Evolutionary conservation across 257 asterid species (phyloP).

Genomic region (Solanum paucissectum): DNA sequence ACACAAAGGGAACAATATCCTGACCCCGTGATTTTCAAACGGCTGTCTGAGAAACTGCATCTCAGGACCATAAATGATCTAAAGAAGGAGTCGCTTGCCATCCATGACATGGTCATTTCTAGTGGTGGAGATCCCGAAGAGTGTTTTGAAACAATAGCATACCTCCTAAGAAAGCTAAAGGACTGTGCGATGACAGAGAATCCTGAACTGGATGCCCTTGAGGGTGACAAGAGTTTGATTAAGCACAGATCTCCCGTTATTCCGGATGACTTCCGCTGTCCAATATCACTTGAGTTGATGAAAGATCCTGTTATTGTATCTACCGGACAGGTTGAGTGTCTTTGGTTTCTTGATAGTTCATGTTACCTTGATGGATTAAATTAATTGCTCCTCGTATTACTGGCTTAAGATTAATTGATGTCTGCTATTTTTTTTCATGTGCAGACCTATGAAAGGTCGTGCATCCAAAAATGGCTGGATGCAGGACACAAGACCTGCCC

Average conservation of each 20-base stretch:
- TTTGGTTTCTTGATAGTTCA: neutral
- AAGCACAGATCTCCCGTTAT: slow-evolving; percentile 84
- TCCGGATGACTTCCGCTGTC: slow-evolving; percentile 96
- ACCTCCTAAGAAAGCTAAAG: slow-evolving; percentile 64
- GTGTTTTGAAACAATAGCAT: slow-evolving; percentile 63
- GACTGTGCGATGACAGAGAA: slow-evolving; percentile 47
- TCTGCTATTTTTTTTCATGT: slow-evolving; percentile 1
- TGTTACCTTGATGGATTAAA: neutral
- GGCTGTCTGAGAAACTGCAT: slow-evolving; percentile 84
- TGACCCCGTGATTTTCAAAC: slow-evolving; percentile 46
- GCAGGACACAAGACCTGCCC: slow-evolving; percentile 98
- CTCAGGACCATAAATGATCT: slow-evolving; percentile 58
- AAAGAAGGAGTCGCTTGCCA: slow-evolving; percentile 65
- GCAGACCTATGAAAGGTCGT: slow-evolving; percentile 89
- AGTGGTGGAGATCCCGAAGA: slow-evolving; percentile 70
- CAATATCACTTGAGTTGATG: slow-evolving; percentile 96
- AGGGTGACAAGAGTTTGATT: slow-evolving; percentile 45
- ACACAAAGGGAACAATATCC: slow-evolving; percentile 73
- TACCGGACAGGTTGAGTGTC: slow-evolving; percentile 75
- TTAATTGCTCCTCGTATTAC: neutral
- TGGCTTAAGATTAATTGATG: neutral
- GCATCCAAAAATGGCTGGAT: slow-evolving; percentile 93
- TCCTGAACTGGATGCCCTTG: slow-evolving; percentile 46
- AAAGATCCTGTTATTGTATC: slow-evolving; percentile 98
- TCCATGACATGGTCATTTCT: slow-evolving; percentile 78